Conservation (phyloP, 108 stramenopile species). For the Pseudonitzschia delicatissima region DNA sequence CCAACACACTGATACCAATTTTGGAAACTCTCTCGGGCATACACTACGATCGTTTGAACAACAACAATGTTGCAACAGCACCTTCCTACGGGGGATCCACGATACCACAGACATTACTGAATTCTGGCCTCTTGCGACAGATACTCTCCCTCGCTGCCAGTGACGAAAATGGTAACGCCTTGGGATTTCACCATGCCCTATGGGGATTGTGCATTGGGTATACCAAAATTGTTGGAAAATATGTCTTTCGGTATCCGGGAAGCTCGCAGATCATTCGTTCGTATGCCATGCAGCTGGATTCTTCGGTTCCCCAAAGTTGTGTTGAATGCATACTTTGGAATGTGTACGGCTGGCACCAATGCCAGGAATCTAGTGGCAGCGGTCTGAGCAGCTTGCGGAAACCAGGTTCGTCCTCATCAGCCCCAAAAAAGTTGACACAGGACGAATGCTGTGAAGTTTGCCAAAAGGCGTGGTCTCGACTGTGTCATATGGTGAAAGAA, state of each 20-base stretch:
- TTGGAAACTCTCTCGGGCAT: conserved; percentile 29
- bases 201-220: conserved; percentile 26
- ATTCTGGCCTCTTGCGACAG: conserved; percentile 35
- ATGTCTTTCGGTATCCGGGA: conserved; percentile 29
- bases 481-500: conserved; percentile 4
- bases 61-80: neutral
- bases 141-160: conserved; percentile 13
- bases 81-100: neutral
- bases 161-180: neutral
- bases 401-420: neutral
- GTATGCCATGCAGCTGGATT: neutral
- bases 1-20: conserved; percentile 19
- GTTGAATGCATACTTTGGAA: conserved; percentile 32
- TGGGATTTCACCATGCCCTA: conserved; percentile 24
- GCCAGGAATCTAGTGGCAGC: neutral
- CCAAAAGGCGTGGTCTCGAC: conserved; percentile 24
- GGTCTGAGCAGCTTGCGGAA: conserved; percentile 18
- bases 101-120: conserved; percentile 31
- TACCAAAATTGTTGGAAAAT: conserved; percentile 32
- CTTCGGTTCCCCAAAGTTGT: conserved; percentile 16
- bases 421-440: conserved; percentile 3
- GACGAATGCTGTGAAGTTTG: conserved; percentile 37
- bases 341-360: conserved; percentile 17
- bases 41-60: neutral
- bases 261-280: conserved; percentile 12